Evolutionary conservation across 257 asterid species (phyloP).

Genomic region (Apocynum venetum): DNA sequence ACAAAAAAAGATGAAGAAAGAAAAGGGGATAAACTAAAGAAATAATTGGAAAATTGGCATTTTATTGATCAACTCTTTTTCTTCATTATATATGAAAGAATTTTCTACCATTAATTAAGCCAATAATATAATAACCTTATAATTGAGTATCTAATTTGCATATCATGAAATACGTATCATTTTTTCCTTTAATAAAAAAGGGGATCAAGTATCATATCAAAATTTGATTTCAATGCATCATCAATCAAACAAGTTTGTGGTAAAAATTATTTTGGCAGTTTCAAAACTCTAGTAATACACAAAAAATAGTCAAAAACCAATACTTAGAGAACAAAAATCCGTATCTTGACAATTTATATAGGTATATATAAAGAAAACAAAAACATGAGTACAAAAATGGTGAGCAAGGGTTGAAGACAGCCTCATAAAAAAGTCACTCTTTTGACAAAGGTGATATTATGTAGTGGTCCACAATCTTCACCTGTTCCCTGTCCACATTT

Average conservation of each 20-base stretch:
- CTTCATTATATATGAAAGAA: too few species aligned
- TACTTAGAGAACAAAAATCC: neutral
- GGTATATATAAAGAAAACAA: too few species aligned
- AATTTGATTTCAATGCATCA: neutral
- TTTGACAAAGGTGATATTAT: constrained; percentile 16
- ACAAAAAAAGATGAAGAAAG: neutral
- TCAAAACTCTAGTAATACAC: too few species aligned
- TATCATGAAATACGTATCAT: too few species aligned
- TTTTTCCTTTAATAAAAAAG: too few species aligned
- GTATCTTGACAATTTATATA: neutral
- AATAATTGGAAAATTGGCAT: neutral
- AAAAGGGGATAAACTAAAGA: neutral
- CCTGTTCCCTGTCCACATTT: constrained; percentile 30
- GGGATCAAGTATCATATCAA: too few species aligned
- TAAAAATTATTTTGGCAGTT: neutral
- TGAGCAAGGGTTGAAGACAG: constrained; percentile 1
- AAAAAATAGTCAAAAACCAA: neutral
- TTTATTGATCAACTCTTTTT: too few species aligned
- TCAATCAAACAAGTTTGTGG: neutral
- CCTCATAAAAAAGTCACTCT: constrained; percentile 7
- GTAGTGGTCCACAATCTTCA: constrained; percentile 33
- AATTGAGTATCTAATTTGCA: too few species aligned
- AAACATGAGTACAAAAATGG: neutral
- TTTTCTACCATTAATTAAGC: too few species aligned
- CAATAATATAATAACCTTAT: too few species aligned